These are phyloP conservation scores for Phellopilus nigrolimitatus DNA, from an alignment of 1,284 basidiomycete genomes.

Conservation along the genomic window DNA sequence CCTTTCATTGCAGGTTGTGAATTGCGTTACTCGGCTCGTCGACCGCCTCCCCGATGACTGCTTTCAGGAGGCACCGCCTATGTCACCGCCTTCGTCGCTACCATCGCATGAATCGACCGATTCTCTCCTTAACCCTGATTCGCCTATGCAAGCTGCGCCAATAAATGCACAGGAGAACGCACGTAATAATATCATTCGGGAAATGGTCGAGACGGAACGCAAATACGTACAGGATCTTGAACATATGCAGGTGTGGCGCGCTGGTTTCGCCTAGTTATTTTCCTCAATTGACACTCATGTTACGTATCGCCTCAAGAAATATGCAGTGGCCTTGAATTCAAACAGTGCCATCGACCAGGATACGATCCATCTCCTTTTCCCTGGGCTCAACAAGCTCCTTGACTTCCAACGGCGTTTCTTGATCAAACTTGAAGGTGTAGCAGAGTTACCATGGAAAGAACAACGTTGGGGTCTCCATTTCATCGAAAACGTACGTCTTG, in stretches of 20 bases:
- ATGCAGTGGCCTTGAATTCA: conserved; percentile 74
- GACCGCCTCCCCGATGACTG: conserved; percentile 73
- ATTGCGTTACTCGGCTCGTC: conserved; percentile 87
- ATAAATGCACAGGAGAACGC: conserved; percentile 60
- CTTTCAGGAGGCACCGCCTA: conserved; percentile 60
- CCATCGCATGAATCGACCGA: conserved; percentile 57
- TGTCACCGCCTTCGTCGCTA: conserved; percentile 47
- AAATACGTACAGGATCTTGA: conserved; percentile 99
- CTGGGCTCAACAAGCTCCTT: conserved; percentile 90
- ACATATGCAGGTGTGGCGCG: conserved; percentile 78
- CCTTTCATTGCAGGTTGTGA: conserved; percentile 63
- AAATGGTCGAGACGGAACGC: conserved; percentile 91
- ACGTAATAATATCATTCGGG: conserved; percentile 75
- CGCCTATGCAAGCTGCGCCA: conserved; percentile 35
- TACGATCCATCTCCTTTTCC: conserved; percentile 93
- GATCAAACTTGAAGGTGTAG: conserved; percentile 87
- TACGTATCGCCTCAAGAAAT: conserved; percentile 50
- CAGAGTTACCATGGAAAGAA: conserved; percentile 79
- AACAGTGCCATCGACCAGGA: conserved; percentile 88
- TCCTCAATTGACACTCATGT: conserved; percentile 20
- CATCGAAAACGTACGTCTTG: conserved; percentile 64
- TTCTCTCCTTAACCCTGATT: conserved; percentile 42
- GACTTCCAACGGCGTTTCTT: conserved; percentile 98
- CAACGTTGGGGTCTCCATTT: conserved; percentile 88
- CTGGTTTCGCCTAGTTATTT: conserved; percentile 4